Base-by-base conservation (phyloP, 192 early-diverging fungal species). In the Coemansia sp. region DNA sequence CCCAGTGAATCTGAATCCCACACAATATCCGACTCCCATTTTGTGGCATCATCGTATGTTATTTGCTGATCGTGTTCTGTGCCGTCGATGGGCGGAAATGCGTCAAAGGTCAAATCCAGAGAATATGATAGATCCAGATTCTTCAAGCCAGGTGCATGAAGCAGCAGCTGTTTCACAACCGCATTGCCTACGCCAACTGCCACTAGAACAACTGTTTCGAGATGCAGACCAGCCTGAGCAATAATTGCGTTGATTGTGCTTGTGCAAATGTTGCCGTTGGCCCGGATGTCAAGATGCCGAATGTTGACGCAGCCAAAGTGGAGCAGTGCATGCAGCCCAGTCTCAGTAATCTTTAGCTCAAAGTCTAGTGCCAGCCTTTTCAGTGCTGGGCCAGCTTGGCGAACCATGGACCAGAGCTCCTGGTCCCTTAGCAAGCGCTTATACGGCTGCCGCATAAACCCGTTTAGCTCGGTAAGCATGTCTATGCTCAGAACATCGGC, bases 381-480 rank as follows among this genome's bases (percentile, higher is more conserved):
- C 26, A 77, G 52, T 12, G 75, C 75, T 20, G 75, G 62, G 2
- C 75, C 75, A 11, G 75, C 75, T 18, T 69, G 43, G 32, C 75
- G 65, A 12, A 66, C 65, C 27, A 77, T 41, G 11, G 37, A 39
- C 32, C 57, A 53, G 8, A 74, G 45, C 16, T 68, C 59, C 18
- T 14, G n/a, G 58, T 74, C 72, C 18, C 51, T 56, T 12, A 68
- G 38, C 16, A 48, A 52, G n/a, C 41, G 45, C 8, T 32, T 20
- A 12, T 54, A 13, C 22, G 32, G 51, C 49, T 18, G 24, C 24
- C 24, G 13, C 45, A 61, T 7, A 49, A 41, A 49, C 39, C 59
- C 29, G 14, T 50, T 27, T 14, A 9, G 23, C 22, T 54, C 53
- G 14, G 24, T 29, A 22, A 54, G 29, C 14, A 54, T 54, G 18